Conservation (phyloP, 2,329 filamentous ascomycete species). For the Ophiostoma triangulosporum region DNA sequence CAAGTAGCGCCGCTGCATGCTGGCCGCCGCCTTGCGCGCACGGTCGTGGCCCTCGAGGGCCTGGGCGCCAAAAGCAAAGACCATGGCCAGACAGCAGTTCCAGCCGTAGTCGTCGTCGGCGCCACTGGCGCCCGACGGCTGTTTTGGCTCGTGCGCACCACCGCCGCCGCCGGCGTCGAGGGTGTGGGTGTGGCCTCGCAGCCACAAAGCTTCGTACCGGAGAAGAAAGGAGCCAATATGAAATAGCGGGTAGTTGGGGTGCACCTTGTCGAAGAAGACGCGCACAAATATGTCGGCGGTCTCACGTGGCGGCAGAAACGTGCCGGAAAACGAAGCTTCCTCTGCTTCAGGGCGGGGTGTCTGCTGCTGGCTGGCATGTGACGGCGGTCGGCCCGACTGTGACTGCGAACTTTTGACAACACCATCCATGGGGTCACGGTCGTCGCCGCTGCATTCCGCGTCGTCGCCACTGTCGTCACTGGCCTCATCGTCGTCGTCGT, state of each 20-base stretch:
- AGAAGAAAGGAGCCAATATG: constrained; percentile 6
- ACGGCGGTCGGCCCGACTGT: not conserved
- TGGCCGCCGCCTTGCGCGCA: constrained; percentile 3
- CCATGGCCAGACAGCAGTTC: constrained; percentile 15
- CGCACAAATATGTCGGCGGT: constrained; percentile 12
- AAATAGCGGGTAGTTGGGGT: constrained; percentile 13
- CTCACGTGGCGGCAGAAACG: constrained; percentile 11
- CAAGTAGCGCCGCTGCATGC: constrained; percentile 11
- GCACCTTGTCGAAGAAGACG: constrained; percentile 13
- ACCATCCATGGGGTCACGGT: constrained; percentile 5
- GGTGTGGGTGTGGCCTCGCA: not conserved
- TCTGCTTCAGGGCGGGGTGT: constrained; percentile 4
- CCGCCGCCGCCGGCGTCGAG: not conserved
- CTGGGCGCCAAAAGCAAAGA: constrained; percentile 13
- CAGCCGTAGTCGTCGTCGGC: constrained; percentile 9
- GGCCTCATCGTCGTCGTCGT: constrained; percentile 5
- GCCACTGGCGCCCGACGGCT: not conserved
- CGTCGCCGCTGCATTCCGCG: not conserved
- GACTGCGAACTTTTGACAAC: not conserved
- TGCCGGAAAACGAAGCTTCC: constrained; percentile 4
- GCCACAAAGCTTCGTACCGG: constrained; percentile 12
- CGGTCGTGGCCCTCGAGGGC: constrained; percentile 12
- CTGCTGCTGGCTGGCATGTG: not conserved
- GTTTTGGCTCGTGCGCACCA: not conserved
- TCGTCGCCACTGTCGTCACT: constrained; percentile 2